Conservation (phyloP, 2,329 filamentous ascomycete species). For the Alternaria conjuncta region DNA sequence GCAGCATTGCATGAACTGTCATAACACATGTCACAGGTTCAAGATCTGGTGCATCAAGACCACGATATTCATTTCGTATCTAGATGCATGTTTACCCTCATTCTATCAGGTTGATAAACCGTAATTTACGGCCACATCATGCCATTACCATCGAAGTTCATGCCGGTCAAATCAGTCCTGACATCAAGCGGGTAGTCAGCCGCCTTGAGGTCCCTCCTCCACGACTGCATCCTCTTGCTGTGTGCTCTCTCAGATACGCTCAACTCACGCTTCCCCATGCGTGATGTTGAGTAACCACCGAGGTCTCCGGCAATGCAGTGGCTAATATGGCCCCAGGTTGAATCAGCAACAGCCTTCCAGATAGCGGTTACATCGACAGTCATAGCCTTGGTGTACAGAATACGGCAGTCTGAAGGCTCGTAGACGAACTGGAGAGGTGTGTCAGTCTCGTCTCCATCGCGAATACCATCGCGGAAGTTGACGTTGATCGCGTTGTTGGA, state of each 20-base stretch:
- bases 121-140: conserved; percentile 35
- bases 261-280: conserved; percentile 33
- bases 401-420: conserved; percentile 66
- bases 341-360: conserved; percentile 58
- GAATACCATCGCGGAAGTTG: conserved; percentile 52
- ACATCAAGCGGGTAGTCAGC: conserved; percentile 46
- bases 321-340: conserved; percentile 40
- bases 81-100: not conserved
- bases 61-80: not conserved
- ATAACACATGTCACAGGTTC: not conserved
- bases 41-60: not conserved
- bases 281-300: conserved; percentile 17
- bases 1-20: not conserved
- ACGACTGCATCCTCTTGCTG: conserved; percentile 36
- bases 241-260: conserved; percentile 29
- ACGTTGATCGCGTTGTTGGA: conserved; percentile 38
- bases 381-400: conserved; percentile 66
- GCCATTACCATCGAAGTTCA: conserved; percentile 25
- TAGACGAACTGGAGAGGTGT: conserved; percentile 67
- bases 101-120: not conserved
- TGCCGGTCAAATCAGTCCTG: conserved; percentile 37
- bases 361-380: conserved; percentile 59
- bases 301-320: conserved; percentile 44
- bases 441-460: conserved; percentile 49
- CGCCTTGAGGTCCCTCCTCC: conserved; percentile 35